Base-by-base conservation (phyloP, 108 stramenopile species). In the Pseudonitzschia multiseries region DNA sequence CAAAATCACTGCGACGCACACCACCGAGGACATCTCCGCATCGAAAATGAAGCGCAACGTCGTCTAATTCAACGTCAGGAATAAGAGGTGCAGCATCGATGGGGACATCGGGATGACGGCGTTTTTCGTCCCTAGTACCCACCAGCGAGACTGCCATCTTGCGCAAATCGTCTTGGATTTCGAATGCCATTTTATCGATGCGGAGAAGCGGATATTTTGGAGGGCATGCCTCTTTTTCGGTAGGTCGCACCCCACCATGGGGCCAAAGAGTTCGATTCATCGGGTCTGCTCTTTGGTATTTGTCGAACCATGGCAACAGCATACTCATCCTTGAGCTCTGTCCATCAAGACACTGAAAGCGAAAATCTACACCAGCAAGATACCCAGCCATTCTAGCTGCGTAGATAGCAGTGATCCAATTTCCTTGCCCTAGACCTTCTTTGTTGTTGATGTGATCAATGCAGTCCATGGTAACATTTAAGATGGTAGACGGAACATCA, bases 31-130 rank as follows among this genome's bases (percentile, higher is more conserved):
- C 60, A 73, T 81, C 81, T 22, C 81, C 81, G 62, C 81, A 81
- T 18, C 81, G 81, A 70, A 81, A 81, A 51, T 81, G 81, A 56
- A 81, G 66, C 0, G 60, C 81, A 31, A 74, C 81, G 31, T 81
- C 81, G 71, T 81, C 81, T 29, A 81, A 26, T 18, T 51, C 42
- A 9, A 72, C 42, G 60, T 53, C 61, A 13, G 70, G 73, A 12
- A 75, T 57, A 1, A 76, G 36, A 20, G 75, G 74, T 57, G 40
- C 46, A 41, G 43, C 66, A 50, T 67, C 66, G 13, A 67, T 21
- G 6, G 72, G 56, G 21, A 51, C 40, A 65, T 62, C 72, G 18
- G 72, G 64, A 64, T 72, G 64, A 21, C 36, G 50, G n/a, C 50
- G 52, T 42, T 21, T 26, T 20, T 50, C 33, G 48, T 62, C 52